Evolutionary conservation across 345 rosid species (phyloP), one percentile per base, ranked within the genome.

Genomic region (Nephelium lappaceum): DNA sequence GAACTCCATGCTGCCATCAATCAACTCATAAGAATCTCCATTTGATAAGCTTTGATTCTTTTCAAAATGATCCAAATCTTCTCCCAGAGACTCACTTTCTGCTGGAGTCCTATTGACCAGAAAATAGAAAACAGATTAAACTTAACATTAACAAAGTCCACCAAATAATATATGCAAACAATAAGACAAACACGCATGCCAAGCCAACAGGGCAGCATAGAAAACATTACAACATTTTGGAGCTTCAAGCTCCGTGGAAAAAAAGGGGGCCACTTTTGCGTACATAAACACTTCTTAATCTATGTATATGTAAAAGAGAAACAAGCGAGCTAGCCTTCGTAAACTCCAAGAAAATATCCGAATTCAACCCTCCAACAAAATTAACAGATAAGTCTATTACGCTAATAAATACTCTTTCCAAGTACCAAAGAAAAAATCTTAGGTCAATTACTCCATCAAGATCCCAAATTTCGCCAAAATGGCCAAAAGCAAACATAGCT

Each of bases 41-140:
- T 88, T 89, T 2, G 85, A 88, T 38, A 77, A 80, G 79, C 79
- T 82, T 27, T 80, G 93, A 72, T 91, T 82, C 77, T 86, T 82
- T 64, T 82, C 87, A 11, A 90, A 90, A 78, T 84, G 86, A 73
- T 90, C 93, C 0, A 89, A 89, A 36, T 83, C 95, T 67, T 84
- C 96, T 10, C 93, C 87, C 23, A 86, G 71, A 70, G 84, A 89
- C 51, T 87, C 98, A 36, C 88, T 87, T 82, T 82, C 97, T 36
- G 83, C 90, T 1, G 91, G 94, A 12, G 92, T 91, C 99, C 99
- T 96, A 83, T 74, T 57, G 74, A 81, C n/a, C 41, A 69, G 77
- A 64, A 51, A 10, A 73, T 42, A 77, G 77, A 10, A 72, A 81
- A 66, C 67, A 75, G 15, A 43, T 24, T 19, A 77, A 21, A 75